These are phyloP conservation scores for Alternaria viburni DNA, from an alignment of 2,329 filamentous ascomycete species.

Conservation along the genomic window DNA sequence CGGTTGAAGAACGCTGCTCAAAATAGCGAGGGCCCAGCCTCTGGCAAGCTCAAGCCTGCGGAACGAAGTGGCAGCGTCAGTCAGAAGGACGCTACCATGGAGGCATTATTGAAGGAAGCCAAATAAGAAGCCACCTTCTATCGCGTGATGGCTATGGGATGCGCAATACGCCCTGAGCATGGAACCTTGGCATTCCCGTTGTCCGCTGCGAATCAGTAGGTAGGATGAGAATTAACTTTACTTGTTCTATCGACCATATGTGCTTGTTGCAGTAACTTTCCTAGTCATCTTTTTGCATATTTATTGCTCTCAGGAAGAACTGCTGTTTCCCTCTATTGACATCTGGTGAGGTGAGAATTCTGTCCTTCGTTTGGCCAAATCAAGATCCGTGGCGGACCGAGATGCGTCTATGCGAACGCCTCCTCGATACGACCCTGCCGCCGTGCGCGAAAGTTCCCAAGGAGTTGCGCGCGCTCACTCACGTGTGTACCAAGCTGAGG, in stretches of 20 bases:
- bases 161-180: not conserved
- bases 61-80: slow-evolving; percentile 52
- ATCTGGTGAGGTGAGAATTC: not conserved
- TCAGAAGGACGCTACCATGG: slow-evolving; percentile 54
- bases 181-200: not conserved
- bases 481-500: not conserved
- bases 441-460: not conserved
- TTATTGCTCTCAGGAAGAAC: not conserved
- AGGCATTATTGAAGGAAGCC: slow-evolving; percentile 52
- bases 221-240: not conserved
- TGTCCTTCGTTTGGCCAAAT: not conserved
- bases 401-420: not conserved
- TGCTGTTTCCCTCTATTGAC: not conserved
- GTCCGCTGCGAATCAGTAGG: not conserved
- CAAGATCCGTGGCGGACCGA: not conserved
- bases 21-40: slow-evolving; percentile 38
- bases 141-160: not conserved
- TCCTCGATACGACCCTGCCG: not conserved
- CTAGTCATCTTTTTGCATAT: not conserved
- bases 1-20: slow-evolving; percentile 58
- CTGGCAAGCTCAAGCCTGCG: slow-evolving; percentile 44
- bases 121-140: slow-evolving; percentile 28
- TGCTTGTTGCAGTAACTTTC: not conserved
- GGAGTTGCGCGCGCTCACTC: not conserved
- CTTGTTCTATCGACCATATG: not conserved